These are phyloP conservation scores for Fragilaria crotonensis DNA, from an alignment of 108 stramenopile genomes.

Conservation along the genomic window DNA sequence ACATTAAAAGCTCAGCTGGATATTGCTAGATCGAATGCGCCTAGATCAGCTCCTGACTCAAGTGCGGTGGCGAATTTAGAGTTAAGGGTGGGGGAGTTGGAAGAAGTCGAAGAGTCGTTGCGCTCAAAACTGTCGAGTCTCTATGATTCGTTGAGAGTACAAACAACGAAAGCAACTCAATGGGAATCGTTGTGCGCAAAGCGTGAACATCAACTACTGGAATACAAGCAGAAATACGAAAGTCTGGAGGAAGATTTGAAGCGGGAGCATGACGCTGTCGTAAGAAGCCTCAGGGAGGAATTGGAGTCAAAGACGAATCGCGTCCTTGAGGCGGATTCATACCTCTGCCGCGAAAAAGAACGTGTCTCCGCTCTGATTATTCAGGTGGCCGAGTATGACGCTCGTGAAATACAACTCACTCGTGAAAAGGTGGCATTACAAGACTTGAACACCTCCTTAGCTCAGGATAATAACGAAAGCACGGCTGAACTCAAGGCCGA, in stretches of 20 bases:
- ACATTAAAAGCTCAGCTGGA: constrained; percentile 51
- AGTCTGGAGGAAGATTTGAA: constrained; percentile 17
- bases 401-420: not conserved
- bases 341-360: not conserved
- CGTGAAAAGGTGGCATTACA: not conserved
- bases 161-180: constrained; percentile 34
- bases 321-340: not conserved
- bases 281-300: constrained; percentile 4
- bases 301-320: constrained; percentile 1
- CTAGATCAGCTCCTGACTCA: constrained; percentile 1
- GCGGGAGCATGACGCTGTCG: not conserved
- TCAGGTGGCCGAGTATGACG: not conserved
- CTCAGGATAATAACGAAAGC: not conserved
- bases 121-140: constrained; percentile 39
- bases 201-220: constrained; percentile 24
- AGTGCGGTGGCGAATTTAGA: constrained; percentile 46
- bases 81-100: constrained; percentile 69
- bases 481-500: not conserved
- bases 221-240: constrained; percentile 11
- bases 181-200: constrained; percentile 23
- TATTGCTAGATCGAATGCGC: constrained; percentile 11
- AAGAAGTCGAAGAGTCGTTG: constrained; percentile 56
- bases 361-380: not conserved
- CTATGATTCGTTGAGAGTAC: constrained; percentile 29
- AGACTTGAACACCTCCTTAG: not conserved